A percentile compares a stretch with the other conserved stretches of the same genome.
Evolutionary conservation across 164 flowering plant genomes (phyloP).

Genomic region (Vitis riparia): DNA sequence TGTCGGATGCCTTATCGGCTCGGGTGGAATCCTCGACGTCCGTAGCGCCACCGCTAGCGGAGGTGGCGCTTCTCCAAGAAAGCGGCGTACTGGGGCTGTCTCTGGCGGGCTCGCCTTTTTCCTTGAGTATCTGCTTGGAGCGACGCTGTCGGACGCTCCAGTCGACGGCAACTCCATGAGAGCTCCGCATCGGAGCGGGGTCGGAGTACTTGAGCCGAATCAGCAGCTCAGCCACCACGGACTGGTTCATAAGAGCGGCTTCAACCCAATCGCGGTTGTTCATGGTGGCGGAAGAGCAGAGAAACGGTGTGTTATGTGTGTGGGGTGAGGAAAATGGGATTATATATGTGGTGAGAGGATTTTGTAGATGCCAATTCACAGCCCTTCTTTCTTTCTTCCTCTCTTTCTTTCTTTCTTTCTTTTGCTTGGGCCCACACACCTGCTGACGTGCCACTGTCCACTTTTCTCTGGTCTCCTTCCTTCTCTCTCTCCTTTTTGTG

Average conservation of each 20-base stretch:
- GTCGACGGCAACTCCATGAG: constrained; percentile 17
- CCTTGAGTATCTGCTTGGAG: constrained; percentile 25
- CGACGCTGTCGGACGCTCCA: constrained; percentile 57
- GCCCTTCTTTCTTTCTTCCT: too few relatives aligned
- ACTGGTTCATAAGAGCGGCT: constrained; percentile 33
- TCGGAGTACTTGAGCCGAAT: constrained; percentile 21
- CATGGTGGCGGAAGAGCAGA: constrained; percentile 3
- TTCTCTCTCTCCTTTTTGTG: too few relatives aligned
- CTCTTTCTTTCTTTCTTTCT: too few relatives aligned
- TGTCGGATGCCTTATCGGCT: constrained; percentile 6
- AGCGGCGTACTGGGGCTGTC: constrained; percentile 69
- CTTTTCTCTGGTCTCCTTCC: too few relatives aligned
- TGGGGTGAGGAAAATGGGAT: too few relatives aligned
- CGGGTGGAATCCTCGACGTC: constrained; percentile 40
- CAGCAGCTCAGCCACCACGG: constrained; percentile 33
- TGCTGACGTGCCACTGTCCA: too few relatives aligned
- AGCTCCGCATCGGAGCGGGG: background rate
- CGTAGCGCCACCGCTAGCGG: constrained; percentile 37
- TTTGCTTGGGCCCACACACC: too few relatives aligned
- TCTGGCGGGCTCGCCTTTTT: constrained; percentile 27
- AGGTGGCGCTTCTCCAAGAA: constrained; percentile 54
- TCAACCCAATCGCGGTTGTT: constrained; percentile 34
- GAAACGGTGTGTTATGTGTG: too few relatives aligned
- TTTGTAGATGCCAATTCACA: too few relatives aligned
- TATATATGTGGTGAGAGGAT: too few relatives aligned